Evolutionary conservation across 257 asterid species (phyloP).

Genomic region (Przewalskia tangutica): DNA sequence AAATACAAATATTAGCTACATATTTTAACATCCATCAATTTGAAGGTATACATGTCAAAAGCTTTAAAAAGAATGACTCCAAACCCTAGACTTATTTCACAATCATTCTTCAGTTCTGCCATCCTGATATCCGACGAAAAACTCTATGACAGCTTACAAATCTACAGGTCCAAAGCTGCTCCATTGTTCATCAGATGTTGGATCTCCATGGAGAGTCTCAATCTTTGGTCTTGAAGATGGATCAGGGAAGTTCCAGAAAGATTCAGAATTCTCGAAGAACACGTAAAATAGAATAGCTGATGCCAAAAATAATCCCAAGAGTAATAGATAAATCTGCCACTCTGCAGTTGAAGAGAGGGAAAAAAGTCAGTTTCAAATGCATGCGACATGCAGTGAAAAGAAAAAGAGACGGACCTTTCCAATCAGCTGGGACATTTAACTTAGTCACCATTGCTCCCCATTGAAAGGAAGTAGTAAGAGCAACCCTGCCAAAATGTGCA

Average conservation of each 20-base stretch:
- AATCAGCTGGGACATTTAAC: slow-evolving; percentile 81
- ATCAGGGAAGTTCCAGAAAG: slow-evolving; percentile 95
- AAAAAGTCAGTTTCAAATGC: not conserved
- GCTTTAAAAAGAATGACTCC: not conserved
- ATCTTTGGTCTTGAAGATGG: slow-evolving; percentile 31
- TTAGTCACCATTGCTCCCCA: slow-evolving; percentile 87
- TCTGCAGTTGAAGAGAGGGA: slow-evolving; percentile 39
- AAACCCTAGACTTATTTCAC: not conserved
- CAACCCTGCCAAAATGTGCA: slow-evolving; percentile 44
- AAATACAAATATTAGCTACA: not conserved
- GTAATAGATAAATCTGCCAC: slow-evolving; percentile 83
- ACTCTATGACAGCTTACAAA: slow-evolving; percentile 3
- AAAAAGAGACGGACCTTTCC: slow-evolving; percentile 72
- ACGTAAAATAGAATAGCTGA: slow-evolving; percentile 61
- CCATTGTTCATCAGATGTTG: slow-evolving; percentile 46
- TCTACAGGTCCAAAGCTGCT: slow-evolving; percentile 45
- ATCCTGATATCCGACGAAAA: not conserved
- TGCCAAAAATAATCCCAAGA: slow-evolving; percentile 77
- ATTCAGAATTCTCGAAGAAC: slow-evolving; percentile 72
- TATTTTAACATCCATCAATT: not conserved
- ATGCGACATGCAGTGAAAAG: not conserved
- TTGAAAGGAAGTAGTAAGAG: slow-evolving; percentile 65
- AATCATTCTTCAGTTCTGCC: not conserved
- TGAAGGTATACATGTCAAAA: not conserved
- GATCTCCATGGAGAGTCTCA: slow-evolving; percentile 33